Conservation (phyloP, 177 flowering plant species). For the Vitis hybrid region DNA sequence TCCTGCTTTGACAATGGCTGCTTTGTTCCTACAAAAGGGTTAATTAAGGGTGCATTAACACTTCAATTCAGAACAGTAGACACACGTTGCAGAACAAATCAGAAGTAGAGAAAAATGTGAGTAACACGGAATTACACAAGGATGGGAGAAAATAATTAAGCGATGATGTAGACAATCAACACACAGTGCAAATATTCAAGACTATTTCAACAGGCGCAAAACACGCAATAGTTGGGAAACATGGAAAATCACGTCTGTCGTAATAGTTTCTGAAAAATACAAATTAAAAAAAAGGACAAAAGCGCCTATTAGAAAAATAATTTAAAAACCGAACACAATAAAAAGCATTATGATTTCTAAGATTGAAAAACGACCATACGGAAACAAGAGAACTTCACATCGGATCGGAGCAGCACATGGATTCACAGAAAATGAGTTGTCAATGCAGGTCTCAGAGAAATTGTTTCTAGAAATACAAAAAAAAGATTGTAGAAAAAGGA, state of each 20-base stretch:
- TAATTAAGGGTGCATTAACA: no score
- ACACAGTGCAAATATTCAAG: no score
- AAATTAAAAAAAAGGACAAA: not conserved
- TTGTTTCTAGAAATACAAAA: no score
- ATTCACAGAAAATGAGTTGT: no score
- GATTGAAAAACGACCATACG: no score
- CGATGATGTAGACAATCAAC: not conserved
- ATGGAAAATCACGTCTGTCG: conserved; percentile 1
- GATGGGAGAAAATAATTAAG: not conserved
- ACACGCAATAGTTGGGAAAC: not conserved
- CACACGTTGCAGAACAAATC: not conserved
- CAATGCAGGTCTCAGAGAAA: no score
- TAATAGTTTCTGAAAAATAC: not conserved
- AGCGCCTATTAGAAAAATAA: not conserved
- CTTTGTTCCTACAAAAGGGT: conserved; percentile 72
- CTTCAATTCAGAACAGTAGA: not conserved
- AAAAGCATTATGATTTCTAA: no score
- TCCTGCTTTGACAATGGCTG: conserved; percentile 94
- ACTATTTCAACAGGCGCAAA: not conserved
- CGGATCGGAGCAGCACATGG: no score
- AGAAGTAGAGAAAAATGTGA: conserved; percentile 1
- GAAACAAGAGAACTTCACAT: no score
- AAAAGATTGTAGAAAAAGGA: no score
- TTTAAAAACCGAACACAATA: not conserved
- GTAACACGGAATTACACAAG: not conserved